Evolutionary conservation across 805 yeast species (phyloP), one percentile per base, ranked within the genome.

Genomic region (Monosporozyma yasuniensis): DNA sequence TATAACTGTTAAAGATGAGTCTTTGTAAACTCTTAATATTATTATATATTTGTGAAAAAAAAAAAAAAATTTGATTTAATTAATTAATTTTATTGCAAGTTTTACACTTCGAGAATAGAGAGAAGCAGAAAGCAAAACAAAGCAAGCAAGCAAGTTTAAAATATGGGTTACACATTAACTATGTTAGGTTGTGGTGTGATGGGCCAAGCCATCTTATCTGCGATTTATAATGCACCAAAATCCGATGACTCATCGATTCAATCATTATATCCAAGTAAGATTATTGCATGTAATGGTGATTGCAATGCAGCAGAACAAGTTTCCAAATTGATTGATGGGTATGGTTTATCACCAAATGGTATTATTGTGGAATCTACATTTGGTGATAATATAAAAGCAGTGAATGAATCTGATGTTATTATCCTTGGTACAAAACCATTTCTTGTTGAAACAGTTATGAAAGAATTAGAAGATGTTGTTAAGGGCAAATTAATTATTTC

Each of bases 131-230:
- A 48, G 14, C 37, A n/a, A 39, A 14, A 39, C 27, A 27, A 35
- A 23, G 19, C 30, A 46, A 43, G 14, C 35, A 32, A 32, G 14
- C 35, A 7, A 32, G 14, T 14, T 32, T 5, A n/a, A 37, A 50
- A 34, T 11, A 61, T 60, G 66, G 58, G 59, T 43, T 79, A 78
- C 70, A 83, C 87, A 3, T 70, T 91, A 48, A 77, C 90, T 16
- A 81, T 93, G 28, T 74, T 93, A 49, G 99, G 97, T 34, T 81
- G 96, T 60, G 99, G 99, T 53, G 89, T 86, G 49, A 87, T 93
- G 88, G 98, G 98, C 52, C 84, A 91, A 16, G 96, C 98, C 10
- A 87, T 93, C 44, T 76, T 87, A 30, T 75, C 87, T 11, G 96
- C 98, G 10, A 65, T 66, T 38, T 63, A 61, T 52, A 59, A 58